Base-by-base conservation (phyloP, 202 grass and related monocot genomes). In the Schoenoplectus triqueter region DNA sequence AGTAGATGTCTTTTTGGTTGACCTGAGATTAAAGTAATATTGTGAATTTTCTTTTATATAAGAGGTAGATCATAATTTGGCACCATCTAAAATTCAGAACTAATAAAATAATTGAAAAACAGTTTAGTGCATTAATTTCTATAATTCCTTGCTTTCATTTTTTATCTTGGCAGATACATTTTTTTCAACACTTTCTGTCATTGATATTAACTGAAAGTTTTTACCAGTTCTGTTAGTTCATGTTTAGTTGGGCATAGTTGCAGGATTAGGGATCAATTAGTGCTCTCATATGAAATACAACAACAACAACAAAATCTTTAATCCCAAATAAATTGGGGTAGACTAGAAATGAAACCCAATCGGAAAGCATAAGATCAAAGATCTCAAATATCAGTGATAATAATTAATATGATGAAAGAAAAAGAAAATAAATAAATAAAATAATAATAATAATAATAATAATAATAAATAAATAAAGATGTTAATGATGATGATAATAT, bases 1-100 rank as follows among this genome's bases (percentile, higher is more conserved):
- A 98, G 82, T 66, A 98, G 92, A 89, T 98, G 95, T 82, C 95
- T 92, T 87, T 98, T 98, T 71, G 95, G 95, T 64, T 98, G 95
- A 73, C 95, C 95, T 98, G 95, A 84, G 87, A 55, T 85, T 84
- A 3, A 85, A 82, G 73, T 18, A 78, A 10, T 42, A 62, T 78
- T 9, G 2, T 44, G 1, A 74, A 78, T 83, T 31, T 81, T 87
- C 81, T 7, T 59, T 61, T 7, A 82, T 76, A 86, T 18, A 85
- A 84, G 48, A 51, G 48, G 5, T 57, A 66, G 78, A 79, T 54
- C 20, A 81, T 82, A 62, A 72, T 54, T 84, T 46, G 41, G 66
- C 76, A 2, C 46, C 59, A 31, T 2, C 19, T 87, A 89, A 17
- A 80, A 64, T 50, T 49, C 54, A 14, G 18, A 69, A 1, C 70